Evolutionary conservation across 129 eudicot genomes (phyloP), one percentile per base, ranked within the genome.

Genomic region (Cynara cardunculus): DNA sequence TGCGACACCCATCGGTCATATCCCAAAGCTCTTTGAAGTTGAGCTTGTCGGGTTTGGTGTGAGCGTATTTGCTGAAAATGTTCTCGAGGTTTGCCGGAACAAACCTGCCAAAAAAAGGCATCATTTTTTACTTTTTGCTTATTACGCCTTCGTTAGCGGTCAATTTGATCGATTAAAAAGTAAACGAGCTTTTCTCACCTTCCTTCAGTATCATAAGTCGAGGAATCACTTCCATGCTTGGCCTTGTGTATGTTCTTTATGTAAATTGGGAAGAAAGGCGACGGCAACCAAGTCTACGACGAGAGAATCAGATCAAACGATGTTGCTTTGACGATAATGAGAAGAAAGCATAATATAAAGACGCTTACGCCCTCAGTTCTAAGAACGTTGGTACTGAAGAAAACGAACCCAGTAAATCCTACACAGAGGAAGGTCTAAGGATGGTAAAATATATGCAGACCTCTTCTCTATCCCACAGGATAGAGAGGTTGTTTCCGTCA

Each of bases 161-260:
- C 7, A 35, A 69, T 34, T 82, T 19, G 28, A 69, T 56, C 14
- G 2, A 9, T 24, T 2, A 19, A 18, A 22, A 68, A 26, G 30
- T 49, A 70, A 13, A 16, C 8, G 30, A 70, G 25, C 0, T 5
- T 25, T 73, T 39, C 71, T 77, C 71, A 89, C 93, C 96, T 89
- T 76, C 93, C 96, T 87, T 91, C 91, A 3, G 91, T 87, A 78
- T 91, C 96, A 74, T 87, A 91, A 46, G 89, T 85, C 18, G 81
- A 34, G 28, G 86, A 70, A 81, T 91, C 93, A 79, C 96, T 91
- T 82, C 96, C 96, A 81, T 91, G 93, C 69, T 91, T 91, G 28
- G 86, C 83, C 83, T 80, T 86, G 78, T 91, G 96, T 67, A 91
- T 85, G 81, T 91, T 89, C 18, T 76, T 74, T 62, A 89, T 74